Evolutionary conservation across 164 flowering plant species (phyloP), one percentile per base, ranked within the genome.

Genomic region (Nelumbo lutea): DNA sequence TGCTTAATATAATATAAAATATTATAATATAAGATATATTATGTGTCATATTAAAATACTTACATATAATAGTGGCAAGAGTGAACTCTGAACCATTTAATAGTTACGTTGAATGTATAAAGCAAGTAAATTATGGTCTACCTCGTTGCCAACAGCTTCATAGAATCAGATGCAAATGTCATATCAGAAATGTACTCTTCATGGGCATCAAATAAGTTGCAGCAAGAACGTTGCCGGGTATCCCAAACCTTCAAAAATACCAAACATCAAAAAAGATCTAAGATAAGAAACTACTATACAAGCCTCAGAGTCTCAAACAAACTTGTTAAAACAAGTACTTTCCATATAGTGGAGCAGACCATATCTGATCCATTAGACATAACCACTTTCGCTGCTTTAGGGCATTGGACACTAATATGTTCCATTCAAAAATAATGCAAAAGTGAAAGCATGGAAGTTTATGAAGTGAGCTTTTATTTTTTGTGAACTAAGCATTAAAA

Each of bases 161-260:
- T 79, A 15, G 91, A 82, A 73, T 91, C 96, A 66, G 91, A 61
- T 11, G 83, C 84, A 83, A 82, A 91, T 58, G 89, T 86, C 79
- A 91, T 82, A 67, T 89, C 97, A 15, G 97, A 88, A 69, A 91
- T 81, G 72, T 85, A 91, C 42, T 91, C 97, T 69, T 83, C 89
- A 73, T 91, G 97, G 46, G 75, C 85, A 64, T 79, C 55, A 73
- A 85, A 91, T 9, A 89, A 59, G 64, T 80, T 81, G 76, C 85
- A 87, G 74, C 90, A 85, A 50, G 91, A 76, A 4, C 84, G 95
- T 75, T 88, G 93, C 62, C 97, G 76, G 42, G 93, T 91, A 76
- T 91, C 97, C 97, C 97, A 91, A 15, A 89, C 93, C 96, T 90
- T 66, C 47, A 75, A 9, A 51, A 73, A 50, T 27, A 14, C 67